A percentile compares a stretch with the other conserved stretches of the same genome.
phyloP scores from a whole-genome alignment of 2,329 filamentous ascomycete species.

The Talaromyces verruculosus region DNA sequence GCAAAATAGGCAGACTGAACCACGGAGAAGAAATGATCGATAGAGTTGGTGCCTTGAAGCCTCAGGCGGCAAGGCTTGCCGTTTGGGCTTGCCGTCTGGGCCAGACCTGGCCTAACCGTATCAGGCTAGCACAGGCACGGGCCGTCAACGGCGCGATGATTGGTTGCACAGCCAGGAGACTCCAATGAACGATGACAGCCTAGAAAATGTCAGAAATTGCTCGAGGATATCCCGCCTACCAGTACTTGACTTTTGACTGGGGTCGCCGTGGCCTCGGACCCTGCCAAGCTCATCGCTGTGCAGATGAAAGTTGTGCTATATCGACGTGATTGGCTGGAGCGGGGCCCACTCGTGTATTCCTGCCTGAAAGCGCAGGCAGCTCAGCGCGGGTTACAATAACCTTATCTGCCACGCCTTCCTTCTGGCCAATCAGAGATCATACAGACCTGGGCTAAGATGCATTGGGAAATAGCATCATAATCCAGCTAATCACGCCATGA shows the following conservation, averaged over 20 bases:
- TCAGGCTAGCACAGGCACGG: no score
- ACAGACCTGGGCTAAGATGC: neutral
- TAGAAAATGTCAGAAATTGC: neutral
- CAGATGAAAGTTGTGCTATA: neutral
- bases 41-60: neutral
- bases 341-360: neutral
- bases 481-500: constrained; percentile 10
- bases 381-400: neutral
- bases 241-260: neutral
- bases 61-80: neutral
- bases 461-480: constrained; percentile 12
- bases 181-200: neutral
- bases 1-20: neutral
- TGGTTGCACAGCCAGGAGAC: neutral
- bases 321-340: neutral
- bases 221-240: no score
- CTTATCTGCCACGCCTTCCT: constrained; percentile 5
- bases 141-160: neutral
- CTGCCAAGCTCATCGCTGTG: neutral
- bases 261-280: neutral
- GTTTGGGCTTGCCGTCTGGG: neutral
- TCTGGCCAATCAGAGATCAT: neutral
- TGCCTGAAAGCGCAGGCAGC: neutral
- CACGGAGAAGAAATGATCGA: neutral
- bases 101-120: neutral